Base-by-base conservation (phyloP, 805 yeast species). In the Yamadazyma endophytica region DNA sequence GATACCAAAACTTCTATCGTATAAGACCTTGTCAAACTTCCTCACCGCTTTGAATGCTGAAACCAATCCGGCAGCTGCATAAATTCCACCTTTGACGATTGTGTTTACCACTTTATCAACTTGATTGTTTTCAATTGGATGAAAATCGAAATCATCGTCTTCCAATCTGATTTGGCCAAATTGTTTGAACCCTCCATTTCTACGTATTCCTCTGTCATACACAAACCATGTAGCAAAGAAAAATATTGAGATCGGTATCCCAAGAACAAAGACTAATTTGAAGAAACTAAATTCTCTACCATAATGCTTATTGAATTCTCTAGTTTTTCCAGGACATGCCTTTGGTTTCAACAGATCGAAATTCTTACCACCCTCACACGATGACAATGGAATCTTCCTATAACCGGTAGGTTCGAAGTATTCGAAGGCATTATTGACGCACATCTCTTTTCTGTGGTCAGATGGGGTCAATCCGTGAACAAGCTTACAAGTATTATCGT, bases 321-420 rank as follows among this genome's bases (percentile, higher is more conserved):
- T 56, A 39, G 79, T 78, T 47, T 79, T 84, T 1, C 97, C 97
- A 4, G 97, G 97, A 56, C 98, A 92, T 6, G 97, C 75, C 33
- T 62, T 69, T 3, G 82, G 68, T 13, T 62, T 69, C 54, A 78
- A 73, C 22, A 72, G 67, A 49, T 85, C 97, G 31, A 85, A 70
- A 35, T 70, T 67, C 33, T 75, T 57, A 3, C 97, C 97, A 14
- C 87, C 94, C 26, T 63, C 70, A 63, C 98, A 92, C 0, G 96
- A 85, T 9, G 92, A 80, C 34, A 84, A 53, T 1, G 96, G 92
- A 17, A 89, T 73, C 46, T 77, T 78, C 53, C 98, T 76, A 56
- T 92, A 92, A 1, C 97, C 98, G 1, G 97, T 88, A 11, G 96
- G 87, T 43, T 81, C 81, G 68, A 79, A 85, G 54, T 77, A 89